Base-by-base conservation (phyloP, 345 rosid species). In the Murraya paniculata region DNA sequence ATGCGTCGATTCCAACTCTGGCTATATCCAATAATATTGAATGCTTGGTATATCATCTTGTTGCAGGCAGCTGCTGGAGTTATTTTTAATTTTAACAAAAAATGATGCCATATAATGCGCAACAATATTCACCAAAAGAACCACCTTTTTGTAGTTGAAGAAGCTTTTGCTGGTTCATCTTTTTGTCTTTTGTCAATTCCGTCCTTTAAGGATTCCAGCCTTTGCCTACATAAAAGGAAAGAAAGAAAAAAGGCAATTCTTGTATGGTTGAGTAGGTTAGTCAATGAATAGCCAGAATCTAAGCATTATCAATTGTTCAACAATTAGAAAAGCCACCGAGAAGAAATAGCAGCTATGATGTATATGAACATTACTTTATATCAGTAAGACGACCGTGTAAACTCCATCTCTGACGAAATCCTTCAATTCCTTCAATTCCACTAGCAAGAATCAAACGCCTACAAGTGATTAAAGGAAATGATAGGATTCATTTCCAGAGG, bases 341-440 rank as follows among this genome's bases (percentile, higher is more conserved):
- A 41, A 48, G 61, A 50, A 64, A 48, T 55, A 75, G 25, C 25
- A 33, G 7, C 56, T 39, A 38, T 45, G 50, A 45, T 45, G 11
- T 45, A 45, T 45, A 45, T 21, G 19, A 57, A 83, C 76, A 79
- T 84, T 91, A 92, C 96, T 89, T 94, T 81, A 89, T 86, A 82
- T 96, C 97, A 2, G 95, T 85, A 82, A 94, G 91, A 38, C 87
- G 91, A 71, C 99, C 99, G 57, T 96, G 99, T 81, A 96, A 82
- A 84, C 99, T 91, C 99, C 98, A 96, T 77, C 99, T 89, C 85
- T 85, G 92, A 41, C 91, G 97, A 84, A 91, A 96, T 81, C 99
- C 99, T 71, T 91, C 94, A 62, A 89, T 84, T 72, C 97, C 99
- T 88, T 94, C 91, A 74, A 87, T 74, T 86, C 97, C 98, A 82